These are phyloP conservation scores for Guillardia theta DNA, from an alignment of 78 protist genomes.

Conservation along the genomic window DNA sequence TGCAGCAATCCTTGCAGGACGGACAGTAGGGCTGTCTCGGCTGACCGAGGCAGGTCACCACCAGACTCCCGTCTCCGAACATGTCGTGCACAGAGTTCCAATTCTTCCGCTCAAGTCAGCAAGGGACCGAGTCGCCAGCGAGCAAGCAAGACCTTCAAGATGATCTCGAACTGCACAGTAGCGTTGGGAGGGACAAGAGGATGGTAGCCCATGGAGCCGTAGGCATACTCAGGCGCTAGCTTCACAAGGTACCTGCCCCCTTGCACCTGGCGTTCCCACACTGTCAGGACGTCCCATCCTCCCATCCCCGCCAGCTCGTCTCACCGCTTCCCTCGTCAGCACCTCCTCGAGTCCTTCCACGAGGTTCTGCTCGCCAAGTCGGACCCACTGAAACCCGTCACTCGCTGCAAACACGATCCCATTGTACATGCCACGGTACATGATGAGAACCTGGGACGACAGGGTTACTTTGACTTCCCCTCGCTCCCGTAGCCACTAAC, in stretches of 20 bases:
- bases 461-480: no score
- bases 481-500: no score
- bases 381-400: neutral
- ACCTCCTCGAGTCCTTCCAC: neutral
- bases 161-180: neutral
- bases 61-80: neutral
- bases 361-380: neutral
- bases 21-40: neutral
- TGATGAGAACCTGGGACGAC: neutral
- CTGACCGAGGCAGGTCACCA: constrained; percentile 4
- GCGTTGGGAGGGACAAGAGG: neutral
- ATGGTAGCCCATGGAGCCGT: neutral
- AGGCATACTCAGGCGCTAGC: neutral
- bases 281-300: no score
- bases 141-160: no score
- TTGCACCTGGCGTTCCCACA: neutral
- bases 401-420: neutral
- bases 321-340: neutral
- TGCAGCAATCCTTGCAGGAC: neutral
- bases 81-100: neutral
- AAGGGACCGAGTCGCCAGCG: no score
- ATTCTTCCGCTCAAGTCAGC: neutral
- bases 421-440: neutral
- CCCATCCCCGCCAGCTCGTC: no score
- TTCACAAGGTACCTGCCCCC: neutral